Evolutionary conservation across 441 rosid species (phyloP).

Genomic region (Jatropha podagrica): DNA sequence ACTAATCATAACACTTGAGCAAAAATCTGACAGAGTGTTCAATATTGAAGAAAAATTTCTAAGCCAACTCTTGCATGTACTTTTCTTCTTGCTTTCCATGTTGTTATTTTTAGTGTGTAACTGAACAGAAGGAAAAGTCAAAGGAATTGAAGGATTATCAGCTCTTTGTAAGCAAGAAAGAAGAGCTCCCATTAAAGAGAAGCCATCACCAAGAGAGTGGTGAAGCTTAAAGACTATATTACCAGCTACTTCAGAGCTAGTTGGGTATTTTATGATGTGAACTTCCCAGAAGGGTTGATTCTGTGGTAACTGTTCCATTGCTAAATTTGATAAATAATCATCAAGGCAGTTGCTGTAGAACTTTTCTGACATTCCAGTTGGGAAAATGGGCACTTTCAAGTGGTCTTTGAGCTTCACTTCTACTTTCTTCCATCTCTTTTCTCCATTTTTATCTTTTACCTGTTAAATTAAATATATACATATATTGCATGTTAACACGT

Average conservation of each 20-base stretch:
- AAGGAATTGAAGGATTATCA: constrained; percentile 23
- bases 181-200: constrained; percentile 33
- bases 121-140: constrained; percentile 21
- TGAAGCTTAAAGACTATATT: constrained; percentile 35
- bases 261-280: constrained; percentile 35
- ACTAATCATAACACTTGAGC: constrained; percentile 27
- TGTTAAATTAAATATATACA: not conserved
- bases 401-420: constrained; percentile 29
- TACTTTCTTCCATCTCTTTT: constrained; percentile 33
- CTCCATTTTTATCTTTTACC: constrained; percentile 24
- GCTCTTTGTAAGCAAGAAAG: constrained; percentile 38
- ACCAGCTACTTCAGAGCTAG: constrained; percentile 12
- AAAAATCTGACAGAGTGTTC: not conserved
- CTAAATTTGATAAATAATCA: constrained; percentile 26
- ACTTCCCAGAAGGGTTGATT: constrained; percentile 37
- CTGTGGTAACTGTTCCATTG: constrained; percentile 21
- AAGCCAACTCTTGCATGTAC: not conserved
- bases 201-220: constrained; percentile 15
- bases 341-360: constrained; percentile 22
- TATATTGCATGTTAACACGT: too few species aligned
- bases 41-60: not conserved
- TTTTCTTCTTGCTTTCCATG: not conserved
- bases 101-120: not conserved
- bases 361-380: constrained; percentile 18
- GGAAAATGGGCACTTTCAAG: constrained; percentile 25